Evolutionary conservation across 2,329 filamentous ascomycete species (phyloP), one percentile per base, ranked within the genome.

Genomic region (Penicillium frequentans): DNA sequence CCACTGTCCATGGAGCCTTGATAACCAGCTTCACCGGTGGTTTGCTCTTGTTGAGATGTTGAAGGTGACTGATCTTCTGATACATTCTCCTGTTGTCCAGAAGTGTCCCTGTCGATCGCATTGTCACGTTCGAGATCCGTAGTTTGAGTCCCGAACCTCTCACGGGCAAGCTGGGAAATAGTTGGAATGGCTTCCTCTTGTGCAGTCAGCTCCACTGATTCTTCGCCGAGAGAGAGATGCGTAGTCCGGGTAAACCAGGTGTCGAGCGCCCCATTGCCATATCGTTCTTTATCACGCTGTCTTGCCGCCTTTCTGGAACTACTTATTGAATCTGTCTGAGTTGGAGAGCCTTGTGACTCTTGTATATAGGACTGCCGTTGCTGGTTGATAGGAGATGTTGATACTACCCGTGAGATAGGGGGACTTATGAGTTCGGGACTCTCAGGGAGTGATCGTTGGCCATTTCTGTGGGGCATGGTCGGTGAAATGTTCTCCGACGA

Each of bases 191-290:
- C 7, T 10, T 48, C 26, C 3, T 61, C 56, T 27, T 49, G 49
- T 3, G 24, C 1, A 23, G n/a, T 42, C 21, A 29, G 42, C n/a
- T 60, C 46, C 1, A n/a, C 2, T 3, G 39, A 11, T 1, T 9
- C 47, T 23, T 53, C 27, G 4, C 33, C 27, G 11, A 64, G 49
- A 1, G 60, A 64, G 11, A 29, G 23, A 47, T 63, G 60, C 3
- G 57, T 62, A 1, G 55, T 64, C 4, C 57, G 57, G 29, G 60
- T 59, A 19, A 67, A 67, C 64, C 55, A 65, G 7, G 64, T 64
- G 42, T 67, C 64, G 3, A 67, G 52, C 14, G 64, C 60, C 11
- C 64, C 64, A 27, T 64, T 67, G 5, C 64, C 64, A 33, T 67
- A 64, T 2, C 59, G 57, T 29, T 67, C 60, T 26, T 49, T 50